Evolutionary conservation across 2,329 filamentous ascomycete species (phyloP), one percentile per base, ranked within the genome.

Genomic region (Aureobasidium namibiae): DNA sequence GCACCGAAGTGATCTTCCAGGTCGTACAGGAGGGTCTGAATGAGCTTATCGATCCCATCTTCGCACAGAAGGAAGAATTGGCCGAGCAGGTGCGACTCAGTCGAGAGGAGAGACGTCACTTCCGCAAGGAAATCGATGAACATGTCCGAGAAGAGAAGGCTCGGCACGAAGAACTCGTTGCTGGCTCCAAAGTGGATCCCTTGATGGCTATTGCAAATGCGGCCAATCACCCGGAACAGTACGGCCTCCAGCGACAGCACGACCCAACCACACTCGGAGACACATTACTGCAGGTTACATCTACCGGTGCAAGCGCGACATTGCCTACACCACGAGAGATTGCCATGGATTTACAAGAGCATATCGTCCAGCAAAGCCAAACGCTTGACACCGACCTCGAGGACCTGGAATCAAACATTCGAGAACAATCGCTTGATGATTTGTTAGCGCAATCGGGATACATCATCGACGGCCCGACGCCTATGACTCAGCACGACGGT

Each of bases 11-110:
- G 4, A 76, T 97, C 1, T 96, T 95, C 68, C 89, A 96, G 70
- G 85, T 95, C 33, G 91, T 90, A 0, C 91, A 96, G 71, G 88
- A 96, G 72, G 88, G 90, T 0, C 90, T 96, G 75, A 96, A 97
- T 67, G 91, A 97, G 73, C 78, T 97, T 2, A 82, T 99, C 0
- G 90, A 97, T 68, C 81, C 85, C 1, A 79, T 99, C 0, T 99
- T 99, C 76, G 87, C 87, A 65, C 78, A 81, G 4, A 87, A 87
- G 64, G 92, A 97, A 71, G 86, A 92, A 63, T 71, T 89, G 18
- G 86, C 90, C 1, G 74, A 94, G 61, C 80, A 84, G 58, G 86
- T 85, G 11, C 81, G 82, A 9, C 78, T 81, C 50, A 89, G 87
- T 0, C 82, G 81, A 62, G 74, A 76, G 10, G 77, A 83, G 59